A percentile compares a stretch with the other conserved stretches of the same genome.
These are phyloP conservation scores for Cenococcum geophilum DNA, from an alignment of 495 filamentous ascomycete species.

Conservation along the genomic window DNA sequence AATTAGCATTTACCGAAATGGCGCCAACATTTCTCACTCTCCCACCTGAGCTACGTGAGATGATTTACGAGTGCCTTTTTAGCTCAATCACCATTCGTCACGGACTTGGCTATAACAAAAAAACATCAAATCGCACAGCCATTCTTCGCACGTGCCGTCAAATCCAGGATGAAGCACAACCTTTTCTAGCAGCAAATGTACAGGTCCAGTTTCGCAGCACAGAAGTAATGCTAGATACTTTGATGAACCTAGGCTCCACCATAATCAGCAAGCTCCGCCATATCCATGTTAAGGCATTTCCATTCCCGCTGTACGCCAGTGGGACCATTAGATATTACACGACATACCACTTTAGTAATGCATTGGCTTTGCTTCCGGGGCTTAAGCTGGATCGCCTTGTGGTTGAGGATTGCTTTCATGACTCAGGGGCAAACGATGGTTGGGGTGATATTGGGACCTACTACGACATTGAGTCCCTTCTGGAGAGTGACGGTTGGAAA, in stretches of 20 bases:
- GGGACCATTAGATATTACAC: conserved; percentile 13
- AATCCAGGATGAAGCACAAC: conserved; percentile 22
- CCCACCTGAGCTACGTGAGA: conserved; percentile 21
- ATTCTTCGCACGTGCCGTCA: conserved; percentile 19
- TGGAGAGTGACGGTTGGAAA: conserved; percentile 28
- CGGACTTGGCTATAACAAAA: conserved; percentile 1
- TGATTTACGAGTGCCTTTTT: conserved; percentile 25
- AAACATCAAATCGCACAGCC: conserved; percentile 6
- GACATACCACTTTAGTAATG: conserved; percentile 18
- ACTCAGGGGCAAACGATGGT: conserved; percentile 15
- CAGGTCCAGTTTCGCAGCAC: conserved; percentile 22
- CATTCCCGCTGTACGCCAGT: conserved; percentile 21
- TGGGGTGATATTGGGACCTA: conserved; percentile 27
- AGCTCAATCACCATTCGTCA: conserved; percentile 12
- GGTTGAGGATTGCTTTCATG: conserved; percentile 27
- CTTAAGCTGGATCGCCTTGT: conserved; percentile 14
- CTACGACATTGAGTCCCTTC: conserved; percentile 19
- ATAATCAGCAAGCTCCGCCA: conserved; percentile 21
- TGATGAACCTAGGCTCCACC: conserved; percentile 17
- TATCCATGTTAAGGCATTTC: conserved; percentile 20
- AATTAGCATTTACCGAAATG: conserved; percentile 1
- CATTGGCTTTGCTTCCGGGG: conserved; percentile 25
- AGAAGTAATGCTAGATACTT: conserved; percentile 21
- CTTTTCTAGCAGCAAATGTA: conserved; percentile 12
- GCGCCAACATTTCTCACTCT: conserved; percentile 17